Evolutionary conservation across 805 yeast genomes (phyloP), one percentile per base, ranked within the genome.

Genomic region (Starmerella vaccinii): DNA sequence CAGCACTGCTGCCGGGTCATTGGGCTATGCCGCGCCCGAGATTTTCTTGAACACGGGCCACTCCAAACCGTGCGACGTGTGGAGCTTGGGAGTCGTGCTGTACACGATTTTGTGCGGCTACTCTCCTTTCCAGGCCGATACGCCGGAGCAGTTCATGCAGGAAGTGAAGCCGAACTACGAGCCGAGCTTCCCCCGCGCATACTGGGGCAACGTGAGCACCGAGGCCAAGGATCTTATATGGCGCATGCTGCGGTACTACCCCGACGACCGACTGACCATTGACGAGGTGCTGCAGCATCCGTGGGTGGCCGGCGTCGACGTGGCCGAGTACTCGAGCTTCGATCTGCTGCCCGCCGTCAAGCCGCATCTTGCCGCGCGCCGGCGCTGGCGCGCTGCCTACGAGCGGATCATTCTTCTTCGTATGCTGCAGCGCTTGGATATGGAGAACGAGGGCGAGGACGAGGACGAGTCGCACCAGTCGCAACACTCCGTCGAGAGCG

Each of bases 11-110:
- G 95, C 95, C 0, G 97, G 97, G 1, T 84, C 95, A 1, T 81
- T 86, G 67, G 97, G 98, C 1, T 90, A 90, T 65, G 96, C 95
- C 30, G 97, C 97, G 0, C 98, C 98, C 0, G 98, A 90, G 63
- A 88, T 90, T 7, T 74, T 90, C 34, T 68, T 80, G 38, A 80
- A 84, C 15, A 71, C 73, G 35, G 97, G 96, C 8, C 97, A 90
- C 67, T 95, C 96, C 35, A 86, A 84, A 61, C 90, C 96, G 1
- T 90, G 96, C 68, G 98, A 90, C 65, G 77, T 90, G 49, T 90
- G 98, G 98, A 84, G 95, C 1, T 64, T 90, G 35, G 98, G 98
- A 32, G 95, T 90, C 8, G 86, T 90, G 41, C 78, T 95, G 0
- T 92, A 87, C 66, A 89, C 97, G 0, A 69, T 89, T 42, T 72